Evolutionary conservation across 2,329 filamentous ascomycete genomes (phyloP), one percentile per base, ranked within the genome.

Genomic region (Cercospora canescens): DNA sequence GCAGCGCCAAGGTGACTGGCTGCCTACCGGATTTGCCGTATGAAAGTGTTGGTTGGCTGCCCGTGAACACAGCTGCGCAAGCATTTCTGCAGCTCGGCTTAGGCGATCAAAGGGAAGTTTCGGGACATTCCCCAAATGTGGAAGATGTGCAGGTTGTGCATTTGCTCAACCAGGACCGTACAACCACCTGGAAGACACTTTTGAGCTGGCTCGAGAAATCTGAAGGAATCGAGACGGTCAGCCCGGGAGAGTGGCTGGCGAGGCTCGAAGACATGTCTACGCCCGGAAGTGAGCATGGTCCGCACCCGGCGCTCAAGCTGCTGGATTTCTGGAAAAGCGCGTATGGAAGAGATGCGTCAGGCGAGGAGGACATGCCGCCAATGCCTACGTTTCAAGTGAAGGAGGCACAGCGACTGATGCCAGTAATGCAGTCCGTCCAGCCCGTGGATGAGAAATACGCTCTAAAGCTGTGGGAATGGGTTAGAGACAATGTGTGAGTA

Each of bases 271-370:
- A 39, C 18, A 64, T 57, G 77, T 81, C 63, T 60, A 18, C 71
- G 71, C 41, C 70, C 63, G 67, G 69, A 18, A 69, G 65, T 14
- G 73, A 79, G 30, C 80, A 85, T 72, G 81, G 82, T 68, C 81
- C 77, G 56, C 81, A 86, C 73, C 81, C 82, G 69, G 81, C 78
- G 60, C 73, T 80, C 71, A 82, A 81, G 60, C 74, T 87, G 52
- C 69, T 86, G 32, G 81, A 81, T 5, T 73, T 84, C 35, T 87
- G 85, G 85, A 82, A 81, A 69, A 75, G 77, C 60, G 77, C 76
- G 4, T 84, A 83, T 71, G 72, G 72, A 30, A 18, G 1, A 52
- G 45, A 52, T 24, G 45, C 24, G 12, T 52, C 41, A 14, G 18
- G 28, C 28, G 50, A 41, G 12, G 28, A 52, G n/a, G 32, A 12